These are phyloP conservation scores for Fragilaria radians DNA, from an alignment of 108 stramenopile species.

Conservation along the genomic window DNA sequence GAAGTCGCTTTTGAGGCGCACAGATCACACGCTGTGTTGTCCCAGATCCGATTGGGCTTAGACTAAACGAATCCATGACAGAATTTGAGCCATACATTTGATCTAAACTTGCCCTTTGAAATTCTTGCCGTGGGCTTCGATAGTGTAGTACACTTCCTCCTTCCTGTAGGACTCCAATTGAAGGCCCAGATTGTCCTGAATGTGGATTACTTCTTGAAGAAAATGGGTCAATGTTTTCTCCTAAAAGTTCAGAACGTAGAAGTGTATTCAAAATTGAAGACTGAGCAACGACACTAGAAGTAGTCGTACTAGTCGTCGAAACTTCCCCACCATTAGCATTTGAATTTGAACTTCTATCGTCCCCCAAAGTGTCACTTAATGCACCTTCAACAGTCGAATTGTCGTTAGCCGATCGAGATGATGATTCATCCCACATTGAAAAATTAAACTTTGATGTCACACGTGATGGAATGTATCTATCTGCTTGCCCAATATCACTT, in stretches of 20 bases:
- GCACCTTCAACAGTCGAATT: constrained; percentile 5
- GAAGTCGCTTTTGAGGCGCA: constrained; percentile 53
- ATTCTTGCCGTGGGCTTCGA: constrained; percentile 53
- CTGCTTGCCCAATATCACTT: constrained; percentile 15
- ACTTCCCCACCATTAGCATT: constrained; percentile 13
- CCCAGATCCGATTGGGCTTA: constrained; percentile 53
- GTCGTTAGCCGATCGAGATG: not conserved
- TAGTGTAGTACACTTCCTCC: constrained; percentile 55
- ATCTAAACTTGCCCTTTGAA: constrained; percentile 37
- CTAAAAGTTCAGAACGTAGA: constrained; percentile 74
- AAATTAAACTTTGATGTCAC: constrained; percentile 52
- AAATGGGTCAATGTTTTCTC: constrained; percentile 72
- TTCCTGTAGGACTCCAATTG: constrained; percentile 34
- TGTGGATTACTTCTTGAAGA: constrained; percentile 1
- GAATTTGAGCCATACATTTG: constrained; percentile 27
- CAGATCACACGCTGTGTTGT: constrained; percentile 59
- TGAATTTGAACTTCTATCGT: constrained; percentile 1
- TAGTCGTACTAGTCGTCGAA: constrained; percentile 1
- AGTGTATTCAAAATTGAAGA: constrained; percentile 58
- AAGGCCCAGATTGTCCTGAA: constrained; percentile 1
- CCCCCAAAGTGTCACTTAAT: not conserved
- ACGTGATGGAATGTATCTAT: constrained; percentile 80
- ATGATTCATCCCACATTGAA: constrained; percentile 27
- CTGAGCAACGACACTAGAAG: constrained; percentile 15
- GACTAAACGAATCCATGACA: constrained; percentile 71